Conservation (phyloP, 2,329 filamentous ascomycete species). For the Blastomyces emzantsi region DNA sequence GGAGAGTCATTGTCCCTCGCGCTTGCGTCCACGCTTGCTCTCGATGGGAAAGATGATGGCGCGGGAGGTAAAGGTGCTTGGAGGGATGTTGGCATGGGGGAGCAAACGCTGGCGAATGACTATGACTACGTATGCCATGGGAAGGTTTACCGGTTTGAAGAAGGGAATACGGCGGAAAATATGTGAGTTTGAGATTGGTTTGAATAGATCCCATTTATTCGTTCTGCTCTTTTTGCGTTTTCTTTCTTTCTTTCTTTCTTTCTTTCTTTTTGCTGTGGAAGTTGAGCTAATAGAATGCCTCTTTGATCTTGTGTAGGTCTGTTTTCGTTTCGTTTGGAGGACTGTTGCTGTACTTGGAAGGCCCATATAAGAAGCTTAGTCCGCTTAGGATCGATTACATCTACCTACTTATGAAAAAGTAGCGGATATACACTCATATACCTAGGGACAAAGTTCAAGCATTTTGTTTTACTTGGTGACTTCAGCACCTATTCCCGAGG, state of each 20-base stretch:
- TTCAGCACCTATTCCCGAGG: background rate
- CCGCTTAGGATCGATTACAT: slow-evolving; percentile 86
- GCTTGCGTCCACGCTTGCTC: slow-evolving; percentile 72
- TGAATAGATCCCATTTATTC: background rate
- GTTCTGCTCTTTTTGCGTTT: background rate
- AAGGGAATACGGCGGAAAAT: slow-evolving; percentile 58
- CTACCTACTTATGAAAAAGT: slow-evolving; percentile 93
- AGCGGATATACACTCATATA: slow-evolving; percentile 15
- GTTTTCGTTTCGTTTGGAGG: slow-evolving; percentile 93
- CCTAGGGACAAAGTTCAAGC: background rate
- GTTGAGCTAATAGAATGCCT: slow-evolving; percentile 21
- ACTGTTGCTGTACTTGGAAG: slow-evolving; percentile 79
- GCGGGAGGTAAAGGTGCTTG: slow-evolving; percentile 55
- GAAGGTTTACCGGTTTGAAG: slow-evolving; percentile 45
- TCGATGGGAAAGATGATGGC: slow-evolving; percentile 75
- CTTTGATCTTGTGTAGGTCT: slow-evolving; percentile 52
- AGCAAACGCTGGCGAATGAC: slow-evolving; percentile 46
- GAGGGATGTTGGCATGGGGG: slow-evolving; percentile 58
- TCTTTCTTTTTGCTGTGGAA: background rate
- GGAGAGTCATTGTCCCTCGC: slow-evolving; percentile 74
- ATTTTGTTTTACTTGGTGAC: background rate
- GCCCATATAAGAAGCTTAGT: slow-evolving; percentile 91
- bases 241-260: background rate
- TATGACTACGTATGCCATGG: slow-evolving; percentile 46
- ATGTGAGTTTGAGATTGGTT: slow-evolving; percentile 56